Evolutionary conservation across 495 filamentous ascomycete genomes (phyloP).

Genomic region (Corynascus novoguineensis): DNA sequence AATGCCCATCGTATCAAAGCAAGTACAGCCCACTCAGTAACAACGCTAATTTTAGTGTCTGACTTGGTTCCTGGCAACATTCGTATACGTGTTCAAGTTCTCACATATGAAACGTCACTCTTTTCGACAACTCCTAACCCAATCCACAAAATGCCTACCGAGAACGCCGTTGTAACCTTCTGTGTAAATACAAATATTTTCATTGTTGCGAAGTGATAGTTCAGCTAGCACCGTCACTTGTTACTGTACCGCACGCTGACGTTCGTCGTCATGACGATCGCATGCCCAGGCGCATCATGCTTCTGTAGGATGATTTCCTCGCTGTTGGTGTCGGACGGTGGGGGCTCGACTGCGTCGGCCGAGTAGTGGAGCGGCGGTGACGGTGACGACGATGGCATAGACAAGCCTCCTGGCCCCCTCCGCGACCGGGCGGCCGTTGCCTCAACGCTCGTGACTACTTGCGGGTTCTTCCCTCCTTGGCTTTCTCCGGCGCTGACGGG

Average conservation of each 20-base stretch:
- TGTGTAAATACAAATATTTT: background rate
- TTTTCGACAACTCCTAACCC: too few species aligned
- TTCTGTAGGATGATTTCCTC: constrained; percentile 11
- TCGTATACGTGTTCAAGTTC: too few species aligned
- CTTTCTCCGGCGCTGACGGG: too few species aligned
- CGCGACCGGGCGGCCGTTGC: background rate
- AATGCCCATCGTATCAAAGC: too few species aligned
- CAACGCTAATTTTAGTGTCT: too few species aligned
- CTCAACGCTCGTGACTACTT: background rate
- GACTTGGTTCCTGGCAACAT: too few species aligned
- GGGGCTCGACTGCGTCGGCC: background rate
- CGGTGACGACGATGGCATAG: background rate
- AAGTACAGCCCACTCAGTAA: too few species aligned
- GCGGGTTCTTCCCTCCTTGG: background rate
- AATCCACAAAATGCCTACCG: too few species aligned
- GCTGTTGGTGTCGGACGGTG: background rate
- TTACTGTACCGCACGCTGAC: constrained; percentile 3
- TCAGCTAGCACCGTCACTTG: background rate
- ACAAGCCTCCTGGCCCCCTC: background rate
- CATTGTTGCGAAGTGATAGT: background rate
- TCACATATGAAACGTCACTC: too few species aligned
- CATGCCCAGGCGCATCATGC: background rate
- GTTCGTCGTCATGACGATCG: constrained; percentile 5
- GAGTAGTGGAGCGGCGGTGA: background rate
- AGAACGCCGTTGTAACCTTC: too few species aligned